These are phyloP conservation scores for Marvania coccoides DNA, from an alignment of 139 green algal species.

Conservation along the genomic window DNA sequence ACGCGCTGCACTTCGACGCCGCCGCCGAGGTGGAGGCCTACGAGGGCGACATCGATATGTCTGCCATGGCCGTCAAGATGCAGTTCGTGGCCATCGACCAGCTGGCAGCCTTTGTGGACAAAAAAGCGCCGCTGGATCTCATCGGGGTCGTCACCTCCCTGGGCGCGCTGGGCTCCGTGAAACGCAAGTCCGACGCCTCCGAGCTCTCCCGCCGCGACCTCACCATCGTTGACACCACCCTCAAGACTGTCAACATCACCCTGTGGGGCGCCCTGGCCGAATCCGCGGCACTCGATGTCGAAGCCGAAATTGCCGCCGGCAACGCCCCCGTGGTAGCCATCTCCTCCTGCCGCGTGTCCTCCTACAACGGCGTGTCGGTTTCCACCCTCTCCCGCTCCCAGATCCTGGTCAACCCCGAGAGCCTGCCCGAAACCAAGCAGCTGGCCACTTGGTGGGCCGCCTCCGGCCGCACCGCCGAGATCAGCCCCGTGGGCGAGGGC, in stretches of 20 bases:
- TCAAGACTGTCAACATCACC: slow-evolving; percentile 64
- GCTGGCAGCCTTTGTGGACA: slow-evolving; percentile 45
- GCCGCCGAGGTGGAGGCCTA: slow-evolving; percentile 19
- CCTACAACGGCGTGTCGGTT: slow-evolving; percentile 68
- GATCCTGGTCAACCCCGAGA: slow-evolving; percentile 49
- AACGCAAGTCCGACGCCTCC: slow-evolving; percentile 69
- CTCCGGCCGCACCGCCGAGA: slow-evolving; percentile 26
- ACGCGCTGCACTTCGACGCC: slow-evolving; percentile 63
- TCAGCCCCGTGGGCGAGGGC: slow-evolving; percentile 47
- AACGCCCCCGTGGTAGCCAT: slow-evolving; percentile 25
- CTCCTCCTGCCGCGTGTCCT: slow-evolving; percentile 44
- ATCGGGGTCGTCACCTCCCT: slow-evolving; percentile 61
- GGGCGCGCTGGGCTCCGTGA: slow-evolving; percentile 52
- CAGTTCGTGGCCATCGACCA: slow-evolving; percentile 61
- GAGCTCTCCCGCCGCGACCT: slow-evolving; percentile 68
- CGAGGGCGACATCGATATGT: slow-evolving; percentile 48
- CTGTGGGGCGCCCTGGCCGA: slow-evolving; percentile 59
- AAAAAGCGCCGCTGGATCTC: slow-evolving; percentile 67
- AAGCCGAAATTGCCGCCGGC: slow-evolving; percentile 22
- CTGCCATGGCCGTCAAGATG: slow-evolving; percentile 39
- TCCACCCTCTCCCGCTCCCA: slow-evolving; percentile 32
- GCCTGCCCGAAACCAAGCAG: slow-evolving; percentile 18
- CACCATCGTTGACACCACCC: slow-evolving; percentile 60
- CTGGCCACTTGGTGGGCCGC: slow-evolving; percentile 55
- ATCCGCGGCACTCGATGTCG: slow-evolving; percentile 26